Evolutionary conservation across 169 alveolate genomes (phyloP), one percentile per base, ranked within the genome.

Genomic region (Eimeria acervulina): DNA sequence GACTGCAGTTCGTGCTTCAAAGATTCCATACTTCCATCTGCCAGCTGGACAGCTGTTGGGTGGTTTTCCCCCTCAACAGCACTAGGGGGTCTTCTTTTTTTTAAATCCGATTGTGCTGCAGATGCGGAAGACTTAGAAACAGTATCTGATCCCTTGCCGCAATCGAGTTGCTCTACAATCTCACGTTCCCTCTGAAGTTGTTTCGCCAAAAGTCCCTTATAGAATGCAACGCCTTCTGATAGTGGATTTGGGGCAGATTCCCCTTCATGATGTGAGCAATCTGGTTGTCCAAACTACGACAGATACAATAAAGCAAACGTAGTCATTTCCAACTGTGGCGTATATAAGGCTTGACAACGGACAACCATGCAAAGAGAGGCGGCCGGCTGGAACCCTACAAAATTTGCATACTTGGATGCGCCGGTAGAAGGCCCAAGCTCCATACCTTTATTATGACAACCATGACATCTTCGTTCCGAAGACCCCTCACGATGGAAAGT

Each of bases 181-280:
- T 87, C 94, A 40, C 94, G 94, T 87, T 87, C 94, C 61, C 94
- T 70, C 33, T 87, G 94, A 63, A 87, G 94, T 74, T 87, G 94
- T 19, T 87, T 87, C 28, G 66, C 63, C 81, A 87, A 38, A 63
- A 59, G 94, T 40, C 94, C 94, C 59, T 33, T 70, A 33, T 87
- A 87, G 81, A 87, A 87, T 47, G 94, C 63, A 21, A 87, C 68
- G 28, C 94, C 94, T 59, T 87, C 94, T 63, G 94, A 2, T 23
- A 87, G 33, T 2, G 63, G 36, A 26, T 59, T 87, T 10, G 61
- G 59, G 13, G 94, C 23, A 36, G 94, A 36, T 19, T 87, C 94
- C 26, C 83, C 94, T 61, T 87, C 94, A 28, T 26, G 63, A 21
- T 28, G 80, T 2, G 44, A 12, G 8, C n/a, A 23, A 23, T 59